Percentiles rank a stretch among this genome's conserved stretches.
Evolutionary conservation across 2,329 filamentous ascomycete species (phyloP).

Genomic region (Ophiosphaerella herpotricha): DNA sequence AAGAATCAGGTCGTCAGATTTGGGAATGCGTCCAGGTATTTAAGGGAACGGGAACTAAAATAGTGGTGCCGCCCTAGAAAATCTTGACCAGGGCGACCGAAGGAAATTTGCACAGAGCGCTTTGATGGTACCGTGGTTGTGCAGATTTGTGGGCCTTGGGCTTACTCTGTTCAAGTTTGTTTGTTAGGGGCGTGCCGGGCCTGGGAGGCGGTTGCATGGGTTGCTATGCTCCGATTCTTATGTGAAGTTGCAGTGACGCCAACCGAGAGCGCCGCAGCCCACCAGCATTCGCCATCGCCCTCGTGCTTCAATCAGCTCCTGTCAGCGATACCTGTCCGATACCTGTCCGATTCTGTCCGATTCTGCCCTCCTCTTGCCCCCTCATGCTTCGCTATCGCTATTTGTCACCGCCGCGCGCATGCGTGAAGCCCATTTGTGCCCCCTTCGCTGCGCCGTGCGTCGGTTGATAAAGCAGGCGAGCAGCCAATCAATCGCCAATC

Average conservation of each 20-base stretch:
- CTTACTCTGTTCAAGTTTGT: not conserved
- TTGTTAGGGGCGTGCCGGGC: too few species aligned
- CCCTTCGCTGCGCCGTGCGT: conserved; percentile 21
- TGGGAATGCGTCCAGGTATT: conserved; percentile 23
- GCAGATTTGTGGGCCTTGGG: conserved; percentile 24
- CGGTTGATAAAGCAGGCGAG: conserved; percentile 14
- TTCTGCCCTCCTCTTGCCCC: conserved; percentile 15
- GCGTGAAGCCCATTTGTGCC: conserved; percentile 15
- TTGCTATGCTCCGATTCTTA: not conserved
- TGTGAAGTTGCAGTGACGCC: conserved; percentile 1
- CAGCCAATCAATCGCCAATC: conserved; percentile 31
- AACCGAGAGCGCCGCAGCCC: conserved; percentile 1
- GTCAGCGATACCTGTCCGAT: conserved; percentile 16
- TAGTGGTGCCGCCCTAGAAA: conserved; percentile 31
- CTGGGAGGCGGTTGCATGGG: not conserved
- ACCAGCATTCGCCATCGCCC: conserved; percentile 23
- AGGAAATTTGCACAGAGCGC: conserved; percentile 24
- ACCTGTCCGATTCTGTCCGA: conserved; percentile 15
- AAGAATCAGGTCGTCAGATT: conserved; percentile 17
- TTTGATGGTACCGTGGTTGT: conserved; percentile 22
- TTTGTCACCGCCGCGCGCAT: conserved; percentile 3
- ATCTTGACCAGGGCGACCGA: conserved; percentile 30
- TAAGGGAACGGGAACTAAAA: conserved; percentile 40
- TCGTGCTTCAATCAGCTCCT: conserved; percentile 18
- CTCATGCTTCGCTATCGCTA: conserved; percentile 11